Conservation (phyloP, 2,329 filamentous ascomycete species). For the Beauveria brongniartii region DNA sequence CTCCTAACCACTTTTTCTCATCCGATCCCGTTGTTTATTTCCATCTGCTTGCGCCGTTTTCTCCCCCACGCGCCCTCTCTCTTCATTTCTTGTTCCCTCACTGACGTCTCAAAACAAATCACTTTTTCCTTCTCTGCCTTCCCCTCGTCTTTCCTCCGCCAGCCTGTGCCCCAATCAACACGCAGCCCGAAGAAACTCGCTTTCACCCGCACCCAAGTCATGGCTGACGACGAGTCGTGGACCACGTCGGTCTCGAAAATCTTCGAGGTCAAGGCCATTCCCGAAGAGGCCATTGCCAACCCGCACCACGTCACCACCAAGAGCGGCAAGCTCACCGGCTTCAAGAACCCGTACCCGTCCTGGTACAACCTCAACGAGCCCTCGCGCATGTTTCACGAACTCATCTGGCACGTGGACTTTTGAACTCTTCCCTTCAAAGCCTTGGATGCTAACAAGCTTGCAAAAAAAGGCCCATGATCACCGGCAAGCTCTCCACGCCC, state of each 20-base stretch:
- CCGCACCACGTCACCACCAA: constrained; percentile 39
- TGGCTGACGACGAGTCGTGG: constrained; percentile 5
- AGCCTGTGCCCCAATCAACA: neutral
- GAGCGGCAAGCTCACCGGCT: constrained; percentile 31
- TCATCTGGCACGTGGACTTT: neutral
- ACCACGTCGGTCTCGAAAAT: constrained; percentile 5
- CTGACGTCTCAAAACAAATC: neutral
- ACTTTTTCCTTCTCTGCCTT: neutral
- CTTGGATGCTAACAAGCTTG: neutral
- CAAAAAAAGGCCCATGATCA: constrained; percentile 26
- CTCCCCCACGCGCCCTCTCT: too few species aligned
- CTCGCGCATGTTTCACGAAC: neutral
- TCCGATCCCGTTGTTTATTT: neutral
- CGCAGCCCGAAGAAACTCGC: neutral
- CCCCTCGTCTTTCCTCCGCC: neutral
- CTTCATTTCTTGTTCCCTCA: too few species aligned
- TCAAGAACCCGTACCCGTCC: constrained; percentile 46
- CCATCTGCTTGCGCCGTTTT: neutral
- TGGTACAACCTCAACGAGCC: constrained; percentile 21
- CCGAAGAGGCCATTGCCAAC: constrained; percentile 35
- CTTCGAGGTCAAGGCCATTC: constrained; percentile 19
- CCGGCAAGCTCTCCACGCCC: constrained; percentile 37
- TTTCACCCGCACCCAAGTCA: neutral
- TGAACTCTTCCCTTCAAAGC: neutral
- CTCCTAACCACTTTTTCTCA: too few species aligned